These are phyloP conservation scores for Xylaria flabelliformis DNA, from an alignment of 495 filamentous ascomycete genomes.

Conservation along the genomic window DNA sequence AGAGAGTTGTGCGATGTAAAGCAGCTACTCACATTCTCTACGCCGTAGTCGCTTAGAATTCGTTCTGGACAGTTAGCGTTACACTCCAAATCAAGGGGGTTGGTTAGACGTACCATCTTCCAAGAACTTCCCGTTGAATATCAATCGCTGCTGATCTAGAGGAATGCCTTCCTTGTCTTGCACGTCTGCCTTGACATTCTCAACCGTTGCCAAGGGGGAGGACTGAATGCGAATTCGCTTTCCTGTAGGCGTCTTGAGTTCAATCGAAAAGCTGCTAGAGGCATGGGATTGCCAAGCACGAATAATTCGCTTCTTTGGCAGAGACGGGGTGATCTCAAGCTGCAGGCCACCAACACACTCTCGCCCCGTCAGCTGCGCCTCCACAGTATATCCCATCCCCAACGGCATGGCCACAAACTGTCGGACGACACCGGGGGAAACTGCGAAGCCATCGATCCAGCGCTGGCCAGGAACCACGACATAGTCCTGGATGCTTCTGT, in stretches of 20 bases:
- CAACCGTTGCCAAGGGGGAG: constrained; percentile 25
- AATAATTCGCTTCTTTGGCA: constrained; percentile 10
- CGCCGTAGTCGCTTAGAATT: constrained; percentile 1
- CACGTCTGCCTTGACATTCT: constrained; percentile 38
- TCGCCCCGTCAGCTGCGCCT: constrained; percentile 55
- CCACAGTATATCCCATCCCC: constrained; percentile 54
- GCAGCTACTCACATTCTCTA: background rate
- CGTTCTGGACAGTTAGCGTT: constrained; percentile 5
- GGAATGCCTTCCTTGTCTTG: constrained; percentile 32
- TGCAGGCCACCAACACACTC: constrained; percentile 54
- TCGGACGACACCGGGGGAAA: constrained; percentile 39
- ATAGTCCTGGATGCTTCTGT: constrained; percentile 52
- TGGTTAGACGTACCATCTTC: background rate
- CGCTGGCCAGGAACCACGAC: constrained; percentile 51
- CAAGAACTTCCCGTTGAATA: too few relatives aligned
- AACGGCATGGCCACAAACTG: constrained; percentile 55
- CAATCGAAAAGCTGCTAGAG: constrained; percentile 12
- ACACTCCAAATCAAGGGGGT: background rate
- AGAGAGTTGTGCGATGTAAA: too few relatives aligned
- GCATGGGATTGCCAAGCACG: background rate
- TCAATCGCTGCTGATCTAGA: background rate
- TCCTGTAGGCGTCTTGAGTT: constrained; percentile 39
- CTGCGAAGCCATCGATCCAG: constrained; percentile 58
- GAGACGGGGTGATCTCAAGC: constrained; percentile 52
- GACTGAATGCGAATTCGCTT: constrained; percentile 29